Evolutionary conservation across 2,329 filamentous ascomycete species (phyloP), one percentile per base, ranked within the genome.

Genomic region (Emydomyces testavorans): DNA sequence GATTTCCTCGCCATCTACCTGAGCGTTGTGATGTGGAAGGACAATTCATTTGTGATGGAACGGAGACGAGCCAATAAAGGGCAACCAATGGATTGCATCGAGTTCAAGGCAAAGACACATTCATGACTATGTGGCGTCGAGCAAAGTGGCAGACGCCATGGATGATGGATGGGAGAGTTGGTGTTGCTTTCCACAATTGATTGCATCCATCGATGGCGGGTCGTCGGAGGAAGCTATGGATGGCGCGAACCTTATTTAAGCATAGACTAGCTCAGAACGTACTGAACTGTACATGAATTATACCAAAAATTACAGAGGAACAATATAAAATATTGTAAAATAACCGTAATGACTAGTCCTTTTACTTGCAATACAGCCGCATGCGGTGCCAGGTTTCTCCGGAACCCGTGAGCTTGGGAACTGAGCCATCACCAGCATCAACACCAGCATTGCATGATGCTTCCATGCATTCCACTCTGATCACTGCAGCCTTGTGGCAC

Each of bases 1-100:
- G 75, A 75, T 70, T 82, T 83, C 65, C 78, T 80, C 62, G 78
- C 78, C 78, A 82, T 82, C 38, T 41, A 51, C 34, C n/a, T 39
- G 34, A n/a, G 21, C 18, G 21, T 16, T 8, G 36, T 5, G 10
- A 8, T 31, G 10, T 29, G 37, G n/a, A 29, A n/a, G 38, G 38
- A 40, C 15, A 7, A 20, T 6, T 40, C 23, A 40, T n/a, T 40
- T 24, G 13, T 16, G 10, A 28, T 18, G 23, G 11, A 15, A 13
- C 3, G 16, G 35, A 37, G n/a, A 13, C 37, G 21, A 11, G 21
- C 4, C 23, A 11, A 15, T 20, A 11, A 15, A 2, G 4, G n/a
- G 11, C 24, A 18, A 20, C 38, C 38, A 40, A 29, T 40, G 15
- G 18, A 18, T 20, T 6, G 38, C 38, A 28, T 40, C 38, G 38